Evolutionary conservation across 495 filamentous ascomycete species (phyloP).

Genomic region (Xylaria cubensis): DNA sequence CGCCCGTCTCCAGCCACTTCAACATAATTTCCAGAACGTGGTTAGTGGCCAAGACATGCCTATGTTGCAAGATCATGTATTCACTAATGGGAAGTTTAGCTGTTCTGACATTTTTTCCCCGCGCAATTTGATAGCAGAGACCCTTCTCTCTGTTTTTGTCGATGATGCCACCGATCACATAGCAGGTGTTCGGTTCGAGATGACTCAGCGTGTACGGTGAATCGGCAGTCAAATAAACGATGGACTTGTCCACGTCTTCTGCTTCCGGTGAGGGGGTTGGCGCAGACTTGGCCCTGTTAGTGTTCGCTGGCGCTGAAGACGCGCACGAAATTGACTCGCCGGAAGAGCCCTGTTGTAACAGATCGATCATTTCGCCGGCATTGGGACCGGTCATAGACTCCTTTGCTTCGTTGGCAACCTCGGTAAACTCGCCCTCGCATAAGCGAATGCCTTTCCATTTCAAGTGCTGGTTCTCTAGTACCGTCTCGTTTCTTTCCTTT

Average conservation of each 20-base stretch:
- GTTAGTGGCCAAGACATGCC: constrained; percentile 86
- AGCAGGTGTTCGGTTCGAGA: constrained; percentile 83
- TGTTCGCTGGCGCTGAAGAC: constrained; percentile 2
- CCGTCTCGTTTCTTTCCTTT: constrained; percentile 77
- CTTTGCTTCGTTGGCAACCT: constrained; percentile 65
- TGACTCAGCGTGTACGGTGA: constrained; percentile 79
- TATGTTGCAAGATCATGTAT: constrained; percentile 85
- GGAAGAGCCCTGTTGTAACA: constrained; percentile 54
- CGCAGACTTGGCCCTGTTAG: constrained; percentile 31
- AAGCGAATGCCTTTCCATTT: constrained; percentile 82
- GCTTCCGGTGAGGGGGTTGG: constrained; percentile 39
- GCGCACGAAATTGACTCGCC: constrained; percentile 37
- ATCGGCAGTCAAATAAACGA: constrained; percentile 90
- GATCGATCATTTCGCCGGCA: constrained; percentile 61
- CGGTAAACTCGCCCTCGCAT: constrained; percentile 70
- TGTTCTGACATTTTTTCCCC: constrained; percentile 75
- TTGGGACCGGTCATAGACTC: constrained; percentile 61
- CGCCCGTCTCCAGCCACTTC: constrained; percentile 82
- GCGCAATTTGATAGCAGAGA: constrained; percentile 84
- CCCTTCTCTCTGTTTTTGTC: constrained; percentile 96
- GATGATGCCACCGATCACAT: constrained; percentile 93
- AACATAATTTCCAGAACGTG: constrained; percentile 97
- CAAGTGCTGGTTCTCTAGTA: constrained; percentile 68
- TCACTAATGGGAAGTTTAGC: constrained; percentile 92
- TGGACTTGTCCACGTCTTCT: constrained; percentile 48